Base-by-base conservation (phyloP, 129 eudicot species). In the Pittosporum tobira region DNA sequence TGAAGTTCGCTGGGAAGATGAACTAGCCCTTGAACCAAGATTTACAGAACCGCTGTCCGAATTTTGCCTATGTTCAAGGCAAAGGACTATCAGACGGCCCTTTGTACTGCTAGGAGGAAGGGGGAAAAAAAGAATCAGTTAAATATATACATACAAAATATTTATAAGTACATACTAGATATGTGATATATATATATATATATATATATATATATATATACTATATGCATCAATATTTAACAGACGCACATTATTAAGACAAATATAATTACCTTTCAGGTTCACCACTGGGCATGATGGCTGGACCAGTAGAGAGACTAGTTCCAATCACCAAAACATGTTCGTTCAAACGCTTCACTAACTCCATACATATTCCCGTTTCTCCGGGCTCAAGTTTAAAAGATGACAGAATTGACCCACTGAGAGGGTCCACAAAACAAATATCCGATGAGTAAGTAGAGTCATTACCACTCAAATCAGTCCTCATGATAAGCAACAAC, bases 261-360 rank as follows among this genome's bases (percentile, higher is more conserved):
- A n/a, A n/a, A n/a, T n/a, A n/a, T n/a, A n/a, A n/a, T n/a, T n/a
- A 91, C 98, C 94, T 81, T 83, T 87, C 99, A 62, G 99, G 85
- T 91, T 91, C 99, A 29, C 99, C 99, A 79, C 78, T 86, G n/a
- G 99, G 88, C 99, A 91, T 91, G 30, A 91, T 83, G 75, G 91
- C 99, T 53, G 99, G 96, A 34, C 99, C 99, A 34, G 78, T 48
- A 52, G 96, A 91, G 28, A 74, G 80, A 62, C 99, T 87, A 59
- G 99, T 91, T 37, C 99, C 99, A 59, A 91, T 84, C 71, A 87
- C 89, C 83, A 91, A 57, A 6, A 81, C 83, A 13, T 76, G 90
- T 65, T 86, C 96, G 59, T 75, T 31, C 99, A 94, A 52, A 67
- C 85, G n/a, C 73, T 71, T 81, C 60, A 87, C 69, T 16, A 86